A percentile compares a stretch with the other conserved stretches of the same genome.
These are phyloP conservation scores for Nepenthes alata DNA, from an alignment of 179 eudicot species.

Conservation along the genomic window DNA sequence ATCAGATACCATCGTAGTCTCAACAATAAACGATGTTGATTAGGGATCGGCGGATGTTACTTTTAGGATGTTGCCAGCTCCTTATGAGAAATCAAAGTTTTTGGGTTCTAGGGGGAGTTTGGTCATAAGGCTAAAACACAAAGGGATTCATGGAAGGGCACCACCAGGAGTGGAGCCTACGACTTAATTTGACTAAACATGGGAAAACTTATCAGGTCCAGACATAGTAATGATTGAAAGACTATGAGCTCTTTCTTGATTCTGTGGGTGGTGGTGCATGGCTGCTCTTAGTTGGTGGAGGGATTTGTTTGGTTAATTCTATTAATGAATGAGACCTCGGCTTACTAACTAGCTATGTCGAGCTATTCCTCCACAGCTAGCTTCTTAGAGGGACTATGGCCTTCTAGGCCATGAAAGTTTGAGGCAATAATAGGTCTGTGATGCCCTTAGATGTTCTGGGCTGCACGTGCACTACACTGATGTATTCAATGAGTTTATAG, in stretches of 20 bases:
- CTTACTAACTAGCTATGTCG: constrained; percentile 24
- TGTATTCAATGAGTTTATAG: constrained; percentile 48
- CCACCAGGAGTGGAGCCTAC: too few species aligned
- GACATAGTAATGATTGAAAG: too few species aligned
- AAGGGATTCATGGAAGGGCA: too few species aligned
- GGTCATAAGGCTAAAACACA: too few species aligned
- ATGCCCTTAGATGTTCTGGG: constrained; percentile 39
- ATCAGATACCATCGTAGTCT: too few species aligned
- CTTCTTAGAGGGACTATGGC: constrained; percentile 39
- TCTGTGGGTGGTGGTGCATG: constrained; percentile 55
- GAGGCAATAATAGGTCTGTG: constrained; percentile 35
- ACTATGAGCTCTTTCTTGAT: constrained; percentile 17
- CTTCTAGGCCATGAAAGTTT: constrained; percentile 27
- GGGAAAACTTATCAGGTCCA: too few species aligned
- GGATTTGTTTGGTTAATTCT: constrained; percentile 63
- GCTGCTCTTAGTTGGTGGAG: constrained; percentile 62
- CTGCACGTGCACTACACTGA: constrained; percentile 40
- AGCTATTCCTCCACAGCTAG: constrained; percentile 15
- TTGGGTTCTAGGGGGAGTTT: too few species aligned
- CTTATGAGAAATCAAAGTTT: too few species aligned
- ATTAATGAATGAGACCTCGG: constrained; percentile 58
- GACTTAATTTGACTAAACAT: too few species aligned
- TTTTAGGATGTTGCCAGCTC: too few species aligned
- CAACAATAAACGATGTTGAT: too few species aligned
- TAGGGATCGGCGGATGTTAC: too few species aligned